Base-by-base conservation (phyloP, 2,329 filamentous ascomycete species). In the Sporothrix inflata region DNA sequence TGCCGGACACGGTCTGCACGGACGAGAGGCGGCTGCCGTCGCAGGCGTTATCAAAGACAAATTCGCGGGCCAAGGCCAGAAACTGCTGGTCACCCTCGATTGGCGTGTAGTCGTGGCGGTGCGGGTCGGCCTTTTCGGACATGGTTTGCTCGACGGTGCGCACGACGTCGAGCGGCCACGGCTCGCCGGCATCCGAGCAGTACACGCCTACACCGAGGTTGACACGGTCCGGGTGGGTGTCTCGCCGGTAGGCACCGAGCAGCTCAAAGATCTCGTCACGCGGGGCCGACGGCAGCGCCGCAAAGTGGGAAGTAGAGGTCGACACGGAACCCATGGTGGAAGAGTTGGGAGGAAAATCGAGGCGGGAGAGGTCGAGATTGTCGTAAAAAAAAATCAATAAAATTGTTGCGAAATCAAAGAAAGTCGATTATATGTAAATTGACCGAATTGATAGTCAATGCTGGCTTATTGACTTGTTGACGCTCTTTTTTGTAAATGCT, bases 1-100 rank as follows among this genome's bases (percentile, higher is more conserved):
- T 99, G 78, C 96, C 96, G 72, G 96, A 99, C 84, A 99, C 97
- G 79, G 95, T 97, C 84, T 99, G 96, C 70, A 98, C 82, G 51
- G 94, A 94, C 75, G 90, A 86, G 74, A 90, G 86, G 75, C 96
- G 92, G 83, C 94, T 93, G 79, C 98, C 93, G 76, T 87, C 85
- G 79, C 98, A 97, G 77, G 92, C 88, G 75, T 83, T 82, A 76
- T 95, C 94, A 42, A 98, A 87, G 73, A 98, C 92, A 77, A 98
- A 87, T 84, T 96, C 94, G 80, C 94, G 93, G 30, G 96, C 94
- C 79, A 99, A 99, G 73, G 96, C 95, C 73, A 97, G 93, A 84
- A 99, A 99, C 87, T 99, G 96, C 86, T 98, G 94, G 85, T 99
- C 65, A n/a, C 65, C 65, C 65, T 67, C 65, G 45, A 67, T 67